Conservation (phyloP, 495 filamentous ascomycete genomes). For the Penicillium pancosmium region DNA sequence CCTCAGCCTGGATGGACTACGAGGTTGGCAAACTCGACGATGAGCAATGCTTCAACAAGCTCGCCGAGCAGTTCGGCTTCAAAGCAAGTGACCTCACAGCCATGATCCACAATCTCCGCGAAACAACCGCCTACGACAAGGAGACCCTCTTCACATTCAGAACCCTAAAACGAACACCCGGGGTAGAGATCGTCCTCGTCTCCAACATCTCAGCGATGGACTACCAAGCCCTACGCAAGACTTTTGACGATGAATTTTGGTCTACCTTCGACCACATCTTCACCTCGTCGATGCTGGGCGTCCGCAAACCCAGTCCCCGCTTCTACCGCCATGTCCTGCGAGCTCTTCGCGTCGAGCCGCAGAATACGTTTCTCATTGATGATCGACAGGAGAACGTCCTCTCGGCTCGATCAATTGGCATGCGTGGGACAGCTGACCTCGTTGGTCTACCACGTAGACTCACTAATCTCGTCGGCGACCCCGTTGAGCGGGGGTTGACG, state of each 20-base stretch:
- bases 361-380: slow-evolving; percentile 27
- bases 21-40: slow-evolving; percentile 10
- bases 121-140: slow-evolving; percentile 3
- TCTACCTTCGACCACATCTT: slow-evolving; percentile 33
- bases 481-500: slow-evolving; percentile 7
- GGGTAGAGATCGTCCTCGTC: slow-evolving; percentile 16
- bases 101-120: not conserved
- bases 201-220: slow-evolving; percentile 32
- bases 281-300: slow-evolving; percentile 29
- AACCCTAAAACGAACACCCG: not conserved
- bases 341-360: slow-evolving; percentile 12
- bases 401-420: slow-evolving; percentile 25
- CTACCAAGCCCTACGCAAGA: slow-evolving; percentile 20
- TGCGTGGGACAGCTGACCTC: slow-evolving; percentile 14
- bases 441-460: not conserved
- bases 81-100: not conserved
- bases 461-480: slow-evolving; percentile 2
- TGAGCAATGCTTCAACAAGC: slow-evolving; percentile 6
- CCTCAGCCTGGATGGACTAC: slow-evolving; percentile 16
- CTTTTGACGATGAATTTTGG: slow-evolving; percentile 22
- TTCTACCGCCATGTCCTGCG: slow-evolving; percentile 32
- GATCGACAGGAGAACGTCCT: slow-evolving; percentile 31
- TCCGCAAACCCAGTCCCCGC: slow-evolving; percentile 29
- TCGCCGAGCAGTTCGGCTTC: slow-evolving; percentile 6
- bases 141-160: not conserved